A percentile compares a stretch with the other conserved stretches of the same genome.
phyloP scores from a whole-genome alignment of 768 basidiomycete species.

The Rhizopogon vulgaris region DNA sequence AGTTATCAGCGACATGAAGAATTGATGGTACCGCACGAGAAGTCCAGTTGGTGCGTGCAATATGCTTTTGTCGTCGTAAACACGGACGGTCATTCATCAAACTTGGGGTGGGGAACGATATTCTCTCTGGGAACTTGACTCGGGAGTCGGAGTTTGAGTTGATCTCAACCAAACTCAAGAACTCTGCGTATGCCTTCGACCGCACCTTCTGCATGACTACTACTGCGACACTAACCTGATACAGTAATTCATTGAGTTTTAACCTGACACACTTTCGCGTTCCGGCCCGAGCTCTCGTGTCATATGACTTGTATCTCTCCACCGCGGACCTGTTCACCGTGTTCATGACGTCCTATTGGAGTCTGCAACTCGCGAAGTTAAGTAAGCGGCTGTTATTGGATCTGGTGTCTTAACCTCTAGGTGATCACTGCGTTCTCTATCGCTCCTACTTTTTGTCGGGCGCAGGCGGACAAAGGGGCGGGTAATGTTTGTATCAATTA shows the following conservation, averaged over 20 bases:
- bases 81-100: conserved; percentile 8
- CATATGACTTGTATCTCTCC: conserved; percentile 12
- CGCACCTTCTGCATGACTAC: conserved; percentile 30
- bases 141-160: no score
- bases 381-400: conserved; percentile 31
- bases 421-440: conserved; percentile 39
- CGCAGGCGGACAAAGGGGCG: no score
- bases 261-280: conserved; percentile 22
- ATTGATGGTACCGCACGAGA: conserved; percentile 56
- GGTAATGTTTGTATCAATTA: no score
- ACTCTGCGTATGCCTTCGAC: conserved; percentile 23
- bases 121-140: no score
- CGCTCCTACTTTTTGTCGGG: conserved; percentile 40
- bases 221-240: conserved; percentile 49
- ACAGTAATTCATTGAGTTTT: conserved; percentile 28
- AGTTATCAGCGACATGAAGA: conserved; percentile 67
- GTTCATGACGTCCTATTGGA: conserved; percentile 30
- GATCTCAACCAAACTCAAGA: conserved; percentile 16
- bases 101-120: no score
- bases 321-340: conserved; percentile 21
- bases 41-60: conserved; percentile 52
- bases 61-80: background rate
- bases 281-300: conserved; percentile 23
- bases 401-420: conserved; percentile 32
- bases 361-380: conserved; percentile 35